Evolutionary conservation across 1,284 basidiomycete genomes (phyloP).

Genomic region (Trametes polyzona): DNA sequence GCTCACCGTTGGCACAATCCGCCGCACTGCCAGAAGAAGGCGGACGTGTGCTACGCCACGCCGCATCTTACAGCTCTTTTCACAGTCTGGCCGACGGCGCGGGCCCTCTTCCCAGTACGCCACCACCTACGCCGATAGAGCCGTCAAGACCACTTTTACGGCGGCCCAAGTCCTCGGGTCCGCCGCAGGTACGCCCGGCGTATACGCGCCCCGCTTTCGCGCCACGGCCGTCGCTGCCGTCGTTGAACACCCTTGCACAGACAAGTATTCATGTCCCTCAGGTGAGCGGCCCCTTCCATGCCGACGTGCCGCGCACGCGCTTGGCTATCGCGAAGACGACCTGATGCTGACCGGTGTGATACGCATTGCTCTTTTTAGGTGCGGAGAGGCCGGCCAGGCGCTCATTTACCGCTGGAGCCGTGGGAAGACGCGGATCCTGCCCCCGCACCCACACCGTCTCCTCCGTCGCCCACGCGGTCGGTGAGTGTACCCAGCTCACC

Average conservation of each 20-base stretch:
- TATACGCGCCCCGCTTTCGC: conserved; percentile 61
- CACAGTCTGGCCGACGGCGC: conserved; percentile 12
- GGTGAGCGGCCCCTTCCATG: conserved; percentile 43
- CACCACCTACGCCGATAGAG: conserved; percentile 29
- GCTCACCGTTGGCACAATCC: conserved; percentile 32
- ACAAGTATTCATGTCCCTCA: conserved; percentile 60
- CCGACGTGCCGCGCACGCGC: conserved; percentile 12
- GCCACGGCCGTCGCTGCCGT: conserved; percentile 67
- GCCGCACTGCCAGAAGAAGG: conserved; percentile 10
- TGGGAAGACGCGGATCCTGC: conserved; percentile 24
- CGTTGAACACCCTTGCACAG: conserved; percentile 58
- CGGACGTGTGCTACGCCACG: conserved; percentile 10
- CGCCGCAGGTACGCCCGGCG: conserved; percentile 52
- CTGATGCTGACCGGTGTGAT: conserved; percentile 18
- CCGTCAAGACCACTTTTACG: conserved; percentile 28
- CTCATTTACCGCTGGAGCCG: conserved; percentile 31
- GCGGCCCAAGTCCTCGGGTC: conserved; percentile 42
- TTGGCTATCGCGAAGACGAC: conserved; percentile 6
- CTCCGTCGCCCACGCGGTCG: conserved; percentile 19
- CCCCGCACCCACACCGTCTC: conserved; percentile 3
- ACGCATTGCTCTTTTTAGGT: conserved; percentile 24
- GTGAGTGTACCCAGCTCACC: conserved; percentile 21
- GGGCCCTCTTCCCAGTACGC: conserved; percentile 25
- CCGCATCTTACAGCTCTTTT: conserved; percentile 18
- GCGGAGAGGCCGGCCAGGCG: conserved; percentile 30